phyloP scores from a whole-genome alignment of 768 basidiomycete species.

The Terana coerulea region DNA sequence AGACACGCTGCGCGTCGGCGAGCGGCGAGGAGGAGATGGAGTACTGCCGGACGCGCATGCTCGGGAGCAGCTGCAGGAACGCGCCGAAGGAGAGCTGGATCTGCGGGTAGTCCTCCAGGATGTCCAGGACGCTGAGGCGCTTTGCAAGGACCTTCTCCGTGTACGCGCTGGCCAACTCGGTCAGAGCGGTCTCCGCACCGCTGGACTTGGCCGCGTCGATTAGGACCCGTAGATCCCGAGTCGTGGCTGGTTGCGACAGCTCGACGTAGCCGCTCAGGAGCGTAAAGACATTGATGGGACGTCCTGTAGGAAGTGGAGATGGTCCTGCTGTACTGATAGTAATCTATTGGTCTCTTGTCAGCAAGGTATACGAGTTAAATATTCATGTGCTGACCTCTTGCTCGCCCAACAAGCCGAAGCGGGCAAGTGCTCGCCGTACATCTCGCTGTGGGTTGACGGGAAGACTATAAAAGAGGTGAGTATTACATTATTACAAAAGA shows the following conservation, averaged over 20 bases:
- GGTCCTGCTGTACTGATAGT: constrained; percentile 31
- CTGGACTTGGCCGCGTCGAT: constrained; percentile 25
- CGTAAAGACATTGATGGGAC: constrained; percentile 32
- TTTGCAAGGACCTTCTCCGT: constrained; percentile 30
- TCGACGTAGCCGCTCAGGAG: constrained; percentile 44
- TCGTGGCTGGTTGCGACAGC: constrained; percentile 43
- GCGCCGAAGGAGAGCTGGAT: constrained; percentile 35
- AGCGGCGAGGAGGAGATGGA: constrained; percentile 51
- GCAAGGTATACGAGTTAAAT: neutral
- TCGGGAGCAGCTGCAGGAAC: constrained; percentile 40
- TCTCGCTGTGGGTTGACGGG: constrained; percentile 37
- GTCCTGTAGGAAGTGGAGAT: constrained; percentile 37
- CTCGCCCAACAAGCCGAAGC: constrained; percentile 35
- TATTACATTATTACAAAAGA: neutral
- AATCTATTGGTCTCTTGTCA: constrained; percentile 26
- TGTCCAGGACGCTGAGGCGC: constrained; percentile 39
- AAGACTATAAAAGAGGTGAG: constrained; percentile 23
- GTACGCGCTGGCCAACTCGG: constrained; percentile 29
- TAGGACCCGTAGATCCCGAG: constrained; percentile 35
- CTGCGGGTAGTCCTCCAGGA: constrained; percentile 34
- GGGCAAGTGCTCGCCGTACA: constrained; percentile 35
- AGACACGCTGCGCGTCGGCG: constrained; percentile 36
- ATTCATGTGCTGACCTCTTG: constrained; percentile 31
- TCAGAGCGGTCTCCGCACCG: constrained; percentile 22
- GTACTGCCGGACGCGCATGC: constrained; percentile 49